phyloP scores from a whole-genome alignment of 768 basidiomycete species.

The Hypholoma sublateritium region DNA sequence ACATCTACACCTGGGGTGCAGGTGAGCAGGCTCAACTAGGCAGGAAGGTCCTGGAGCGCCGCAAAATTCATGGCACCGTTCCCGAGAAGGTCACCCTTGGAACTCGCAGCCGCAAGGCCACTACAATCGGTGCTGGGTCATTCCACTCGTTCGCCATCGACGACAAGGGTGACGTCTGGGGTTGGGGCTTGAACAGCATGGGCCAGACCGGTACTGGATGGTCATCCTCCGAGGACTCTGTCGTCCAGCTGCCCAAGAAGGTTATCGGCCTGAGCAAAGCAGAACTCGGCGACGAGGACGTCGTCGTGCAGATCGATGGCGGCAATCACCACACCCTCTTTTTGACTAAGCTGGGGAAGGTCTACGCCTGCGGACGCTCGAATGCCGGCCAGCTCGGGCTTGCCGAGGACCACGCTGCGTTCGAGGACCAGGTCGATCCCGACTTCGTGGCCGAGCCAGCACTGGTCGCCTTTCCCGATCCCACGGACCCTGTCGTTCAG shows the following conservation, averaged over 20 bases:
- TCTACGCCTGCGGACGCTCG: constrained; percentile 84
- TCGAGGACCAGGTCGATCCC: constrained; percentile 49
- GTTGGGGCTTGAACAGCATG: constrained; percentile 94
- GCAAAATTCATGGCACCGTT: constrained; percentile 85
- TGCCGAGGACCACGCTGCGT: constrained; percentile 65
- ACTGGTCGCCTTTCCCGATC: constrained; percentile 62
- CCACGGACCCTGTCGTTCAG: constrained; percentile 61
- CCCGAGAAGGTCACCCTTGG: constrained; percentile 87
- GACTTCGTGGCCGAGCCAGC: constrained; percentile 70
- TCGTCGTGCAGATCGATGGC: constrained; percentile 71
- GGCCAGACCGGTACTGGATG: constrained; percentile 75
- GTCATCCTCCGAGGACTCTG: constrained; percentile 41
- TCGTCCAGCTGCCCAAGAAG: constrained; percentile 62
- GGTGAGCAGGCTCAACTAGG: constrained; percentile 92
- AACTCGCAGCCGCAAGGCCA: constrained; percentile 53
- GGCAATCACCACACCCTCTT: constrained; percentile 93
- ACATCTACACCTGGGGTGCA: constrained; percentile 87
- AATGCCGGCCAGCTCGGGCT: constrained; percentile 86
- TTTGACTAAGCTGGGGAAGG: constrained; percentile 77
- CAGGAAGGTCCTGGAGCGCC: constrained; percentile 83
- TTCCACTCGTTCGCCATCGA: constrained; percentile 93
- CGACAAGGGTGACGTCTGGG: constrained; percentile 81
- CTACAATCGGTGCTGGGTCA: constrained; percentile 74
- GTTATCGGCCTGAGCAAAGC: constrained; percentile 64
- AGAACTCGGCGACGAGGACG: constrained; percentile 59